Evolutionary conservation across 2,329 filamentous ascomycete species (phyloP), one percentile per base, ranked within the genome.

Genomic region (Fusarium nanum): DNA sequence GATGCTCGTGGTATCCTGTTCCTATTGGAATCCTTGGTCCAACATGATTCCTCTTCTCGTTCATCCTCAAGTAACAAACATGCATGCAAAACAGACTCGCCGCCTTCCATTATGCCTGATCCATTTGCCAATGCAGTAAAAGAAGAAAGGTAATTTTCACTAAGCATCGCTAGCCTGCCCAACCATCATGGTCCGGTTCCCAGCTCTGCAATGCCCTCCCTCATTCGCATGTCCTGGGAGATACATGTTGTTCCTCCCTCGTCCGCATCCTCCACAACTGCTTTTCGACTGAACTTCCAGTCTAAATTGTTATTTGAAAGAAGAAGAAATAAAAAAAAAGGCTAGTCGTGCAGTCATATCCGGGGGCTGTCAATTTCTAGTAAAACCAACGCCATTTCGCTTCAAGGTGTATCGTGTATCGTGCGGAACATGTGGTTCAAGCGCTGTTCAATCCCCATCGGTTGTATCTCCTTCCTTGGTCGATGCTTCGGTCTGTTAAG

Each of bases 161-260:
- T 41, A 70, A 73, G 64, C 64, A 71, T 74, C 65, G 68, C 66
- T 68, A 57, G 67, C 64, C 73, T 72, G 49, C 71, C 70, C 60
- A 65, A 45, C 53, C 60, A 56, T 46, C 58, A 32, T 53, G 55
- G 60, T 65, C 52, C 59, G 59, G 27, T 69, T 63, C 62, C 56
- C 55, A 41, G 40, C 60, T 48, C 57, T 30, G 28, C 28, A 30
- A 30, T 30, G 28, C 28, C 28, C 28, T 30, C 28, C 28, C 12
- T 28, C 27, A 6, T 28, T 28, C 27, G 27, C 27, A 28, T 28
- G 27, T 28, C 27, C 27, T 56, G 25, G 54, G 54, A 57, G 59
- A 60, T 65, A 59, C 63, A 53, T 55, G 32, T 18, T 37, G 32
- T 37, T 37, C 32, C 54, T 45, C 52, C 47, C 44, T 48, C 63